Evolutionary conservation across 83 land plant genomes (phyloP).

Genomic region (Thuja plicata): DNA sequence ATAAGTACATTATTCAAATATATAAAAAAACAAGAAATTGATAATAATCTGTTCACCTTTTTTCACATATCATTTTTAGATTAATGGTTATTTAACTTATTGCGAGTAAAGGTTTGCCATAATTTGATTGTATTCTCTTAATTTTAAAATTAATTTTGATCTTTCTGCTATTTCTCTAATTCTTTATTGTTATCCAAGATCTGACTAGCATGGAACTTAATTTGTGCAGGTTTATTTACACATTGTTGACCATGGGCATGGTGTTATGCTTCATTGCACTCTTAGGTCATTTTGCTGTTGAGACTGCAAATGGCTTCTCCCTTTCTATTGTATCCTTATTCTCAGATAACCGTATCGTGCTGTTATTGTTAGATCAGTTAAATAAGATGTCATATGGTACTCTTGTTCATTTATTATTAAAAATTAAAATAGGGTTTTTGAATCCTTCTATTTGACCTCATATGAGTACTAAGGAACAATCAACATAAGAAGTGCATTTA

Average conservation of each 20-base stretch:
- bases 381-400: neutral
- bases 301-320: neutral
- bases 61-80: neutral
- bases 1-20: neutral
- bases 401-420: neutral
- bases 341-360: neutral
- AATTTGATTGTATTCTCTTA: neutral
- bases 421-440: neutral
- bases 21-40: neutral
- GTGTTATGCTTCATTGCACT: neutral
- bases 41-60: neutral
- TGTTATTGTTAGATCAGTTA: neutral
- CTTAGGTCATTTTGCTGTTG: constrained; percentile 8
- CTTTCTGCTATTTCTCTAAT: neutral
- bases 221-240: constrained; percentile 14
- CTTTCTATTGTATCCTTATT: constrained; percentile 13
- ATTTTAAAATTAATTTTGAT: neutral
- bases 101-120: neutral
- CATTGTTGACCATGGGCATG: constrained; percentile 2
- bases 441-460: neutral
- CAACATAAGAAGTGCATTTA: neutral
- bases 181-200: neutral
- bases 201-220: neutral
- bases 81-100: neutral
- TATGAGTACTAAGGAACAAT: neutral